phyloP scores from a whole-genome alignment of 2,329 filamentous ascomycete genomes.

The Pseudopyrenochaeta lycopersici region DNA sequence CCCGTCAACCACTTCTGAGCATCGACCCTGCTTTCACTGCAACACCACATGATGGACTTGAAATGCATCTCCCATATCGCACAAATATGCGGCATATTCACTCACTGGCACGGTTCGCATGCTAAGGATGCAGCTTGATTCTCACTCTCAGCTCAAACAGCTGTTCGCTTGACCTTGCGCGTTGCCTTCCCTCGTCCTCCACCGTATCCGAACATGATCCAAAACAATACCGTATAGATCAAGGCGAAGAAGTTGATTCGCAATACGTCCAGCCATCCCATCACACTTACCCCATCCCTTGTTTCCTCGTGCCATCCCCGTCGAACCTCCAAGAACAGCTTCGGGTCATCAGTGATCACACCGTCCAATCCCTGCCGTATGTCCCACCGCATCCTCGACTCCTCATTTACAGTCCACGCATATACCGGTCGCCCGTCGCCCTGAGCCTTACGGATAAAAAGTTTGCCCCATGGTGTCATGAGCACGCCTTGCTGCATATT shows the following conservation, averaged over 20 bases:
- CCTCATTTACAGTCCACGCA: slow-evolving; percentile 88
- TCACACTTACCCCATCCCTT: slow-evolving; percentile 38
- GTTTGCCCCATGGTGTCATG: slow-evolving; percentile 70
- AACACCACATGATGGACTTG: background rate
- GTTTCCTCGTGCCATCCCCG: slow-evolving; percentile 51
- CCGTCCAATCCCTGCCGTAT: slow-evolving; percentile 74
- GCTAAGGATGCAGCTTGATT: slow-evolving; percentile 11
- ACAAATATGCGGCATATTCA: no score
- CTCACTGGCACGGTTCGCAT: background rate
- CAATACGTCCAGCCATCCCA: slow-evolving; percentile 41
- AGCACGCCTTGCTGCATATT: slow-evolving; percentile 78
- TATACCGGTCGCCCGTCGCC: slow-evolving; percentile 68
- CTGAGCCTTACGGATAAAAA: slow-evolving; percentile 71
- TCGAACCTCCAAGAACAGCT: slow-evolving; percentile 68
- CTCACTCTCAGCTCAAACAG: slow-evolving; percentile 2
- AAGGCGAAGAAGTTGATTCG: slow-evolving; percentile 45
- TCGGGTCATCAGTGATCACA: slow-evolving; percentile 86
- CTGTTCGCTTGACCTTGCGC: slow-evolving; percentile 16
- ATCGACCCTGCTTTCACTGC: background rate
- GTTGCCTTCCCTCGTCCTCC: slow-evolving; percentile 28
- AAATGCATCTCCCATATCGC: background rate
- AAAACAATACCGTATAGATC: slow-evolving; percentile 44
- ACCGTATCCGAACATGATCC: slow-evolving; percentile 38
- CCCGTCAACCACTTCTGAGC: background rate
- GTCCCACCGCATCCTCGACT: slow-evolving; percentile 82